phyloP scores from a whole-genome alignment of 2,329 filamentous ascomycete species.

The Stagonosporopsis chrysanthemi region DNA sequence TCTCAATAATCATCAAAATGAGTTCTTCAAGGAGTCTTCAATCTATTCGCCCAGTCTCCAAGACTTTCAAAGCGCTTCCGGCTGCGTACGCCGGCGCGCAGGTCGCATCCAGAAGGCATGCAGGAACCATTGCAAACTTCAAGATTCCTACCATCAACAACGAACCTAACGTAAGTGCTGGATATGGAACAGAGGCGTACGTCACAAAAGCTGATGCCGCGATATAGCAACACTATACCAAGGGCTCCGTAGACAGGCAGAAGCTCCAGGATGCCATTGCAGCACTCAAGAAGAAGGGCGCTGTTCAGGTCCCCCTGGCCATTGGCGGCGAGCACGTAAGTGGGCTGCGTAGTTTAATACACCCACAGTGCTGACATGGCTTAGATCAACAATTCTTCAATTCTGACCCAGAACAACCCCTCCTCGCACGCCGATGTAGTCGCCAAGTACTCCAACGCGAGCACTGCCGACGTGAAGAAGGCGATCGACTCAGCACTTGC shows the following conservation, averaged over 20 bases:
- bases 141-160: conserved; percentile 87
- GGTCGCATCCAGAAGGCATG: conserved; percentile 39
- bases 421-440: conserved; percentile 78
- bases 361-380: conserved; percentile 24
- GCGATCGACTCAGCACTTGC: conserved; percentile 85
- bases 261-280: conserved; percentile 78
- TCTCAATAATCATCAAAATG: conserved; percentile 32
- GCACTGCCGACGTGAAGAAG: conserved; percentile 73
- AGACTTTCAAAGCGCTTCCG: conserved; percentile 33
- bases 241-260: conserved; percentile 80
- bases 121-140: conserved; percentile 78
- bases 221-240: conserved; percentile 82
- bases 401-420: conserved; percentile 80
- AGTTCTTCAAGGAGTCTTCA: conserved; percentile 43
- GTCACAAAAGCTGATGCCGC: conserved; percentile 12
- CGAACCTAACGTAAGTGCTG: conserved; percentile 83
- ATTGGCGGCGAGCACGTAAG: conserved; percentile 81
- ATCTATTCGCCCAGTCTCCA: conserved; percentile 40
- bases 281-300: conserved; percentile 70
- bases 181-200: fast-evolving
- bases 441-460: conserved; percentile 86
- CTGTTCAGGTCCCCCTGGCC: conserved; percentile 81
- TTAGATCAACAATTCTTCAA: conserved; percentile 71
- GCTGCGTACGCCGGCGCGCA: conserved; percentile 34
- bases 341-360: neutral